Conservation (phyloP, 2,329 filamentous ascomycete species). For the Phialophora verrucosa region DNA sequence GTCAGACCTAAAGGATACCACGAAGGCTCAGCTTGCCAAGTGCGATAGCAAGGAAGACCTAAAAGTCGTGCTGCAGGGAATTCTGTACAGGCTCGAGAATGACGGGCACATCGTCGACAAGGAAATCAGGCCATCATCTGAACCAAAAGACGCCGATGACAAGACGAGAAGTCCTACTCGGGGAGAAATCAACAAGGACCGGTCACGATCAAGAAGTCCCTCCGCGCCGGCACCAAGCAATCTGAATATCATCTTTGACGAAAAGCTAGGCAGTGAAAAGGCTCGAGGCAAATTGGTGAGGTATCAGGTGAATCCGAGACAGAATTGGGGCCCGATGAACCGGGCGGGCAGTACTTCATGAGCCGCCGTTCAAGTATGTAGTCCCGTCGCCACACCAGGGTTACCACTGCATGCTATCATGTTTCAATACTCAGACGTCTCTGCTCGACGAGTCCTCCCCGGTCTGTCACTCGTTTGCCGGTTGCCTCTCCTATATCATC, state of each 20-base stretch:
- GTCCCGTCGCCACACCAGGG: not conserved
- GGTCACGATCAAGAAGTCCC: conserved; percentile 33
- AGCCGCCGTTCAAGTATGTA: not conserved
- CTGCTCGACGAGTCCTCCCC: not conserved
- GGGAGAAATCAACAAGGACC: not conserved
- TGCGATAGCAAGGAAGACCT: conserved; percentile 47
- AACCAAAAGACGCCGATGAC: conserved; percentile 38
- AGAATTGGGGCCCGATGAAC: conserved; percentile 90
- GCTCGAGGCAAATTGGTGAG: conserved; percentile 73
- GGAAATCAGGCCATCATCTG: conserved; percentile 31
- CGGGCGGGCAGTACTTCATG: conserved; percentile 42
- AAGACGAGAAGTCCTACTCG: not conserved
- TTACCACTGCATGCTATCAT: not conserved
- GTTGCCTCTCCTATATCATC: not conserved
- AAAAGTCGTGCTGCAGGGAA: conserved; percentile 52
- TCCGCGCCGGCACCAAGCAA: conserved; percentile 45
- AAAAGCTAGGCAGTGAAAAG: conserved; percentile 73
- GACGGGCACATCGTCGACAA: conserved; percentile 14
- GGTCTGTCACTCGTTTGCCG: not conserved
- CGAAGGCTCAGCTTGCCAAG: conserved; percentile 44
- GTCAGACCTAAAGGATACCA: conserved; percentile 48
- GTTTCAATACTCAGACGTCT: not conserved
- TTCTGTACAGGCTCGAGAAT: conserved; percentile 47
- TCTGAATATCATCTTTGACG: conserved; percentile 76
- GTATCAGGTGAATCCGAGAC: conserved; percentile 87